phyloP scores from a whole-genome alignment of 1,284 basidiomycete species.

The Apiotrichum domesticum region DNA sequence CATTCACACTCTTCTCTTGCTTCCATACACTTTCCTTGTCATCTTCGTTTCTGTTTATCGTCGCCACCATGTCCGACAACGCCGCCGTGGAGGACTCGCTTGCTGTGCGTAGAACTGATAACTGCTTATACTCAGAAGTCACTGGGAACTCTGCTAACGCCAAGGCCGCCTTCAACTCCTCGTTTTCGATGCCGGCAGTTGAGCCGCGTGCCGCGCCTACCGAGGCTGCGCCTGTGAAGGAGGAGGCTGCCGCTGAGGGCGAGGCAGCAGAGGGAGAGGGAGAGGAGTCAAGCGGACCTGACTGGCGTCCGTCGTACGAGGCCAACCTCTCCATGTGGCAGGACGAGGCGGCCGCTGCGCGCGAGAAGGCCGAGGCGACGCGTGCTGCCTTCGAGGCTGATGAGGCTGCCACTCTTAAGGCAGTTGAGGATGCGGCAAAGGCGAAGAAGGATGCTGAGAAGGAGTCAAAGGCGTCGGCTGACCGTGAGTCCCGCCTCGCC shows the following conservation, averaged over 20 bases:
- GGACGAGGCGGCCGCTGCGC: constrained; percentile 63
- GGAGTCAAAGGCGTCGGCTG: constrained; percentile 24
- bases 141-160: constrained; percentile 1
- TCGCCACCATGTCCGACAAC: constrained; percentile 34
- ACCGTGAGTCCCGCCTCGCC: constrained; percentile 18
- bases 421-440: constrained; percentile 19
- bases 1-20: too few relatives aligned
- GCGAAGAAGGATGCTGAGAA: constrained; percentile 18
- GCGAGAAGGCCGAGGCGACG: constrained; percentile 65
- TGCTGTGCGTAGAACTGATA: constrained; percentile 25
- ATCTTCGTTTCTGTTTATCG: too few relatives aligned
- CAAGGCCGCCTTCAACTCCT: constrained; percentile 41
- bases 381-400: constrained; percentile 63
- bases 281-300: constrained; percentile 22
- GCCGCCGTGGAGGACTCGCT: constrained; percentile 35
- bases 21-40: too few relatives aligned
- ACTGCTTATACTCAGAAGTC: not conserved
- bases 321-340: constrained; percentile 65
- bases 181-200: constrained; percentile 41
- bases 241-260: not conserved
- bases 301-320: constrained; percentile 63
- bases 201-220: constrained; percentile 13
- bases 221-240: constrained; percentile 1
- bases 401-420: constrained; percentile 20
- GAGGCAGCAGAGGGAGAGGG: constrained; percentile 17